These are phyloP conservation scores for Fusarium camptoceras DNA, from an alignment of 2,329 filamentous ascomycete species.

Conservation along the genomic window DNA sequence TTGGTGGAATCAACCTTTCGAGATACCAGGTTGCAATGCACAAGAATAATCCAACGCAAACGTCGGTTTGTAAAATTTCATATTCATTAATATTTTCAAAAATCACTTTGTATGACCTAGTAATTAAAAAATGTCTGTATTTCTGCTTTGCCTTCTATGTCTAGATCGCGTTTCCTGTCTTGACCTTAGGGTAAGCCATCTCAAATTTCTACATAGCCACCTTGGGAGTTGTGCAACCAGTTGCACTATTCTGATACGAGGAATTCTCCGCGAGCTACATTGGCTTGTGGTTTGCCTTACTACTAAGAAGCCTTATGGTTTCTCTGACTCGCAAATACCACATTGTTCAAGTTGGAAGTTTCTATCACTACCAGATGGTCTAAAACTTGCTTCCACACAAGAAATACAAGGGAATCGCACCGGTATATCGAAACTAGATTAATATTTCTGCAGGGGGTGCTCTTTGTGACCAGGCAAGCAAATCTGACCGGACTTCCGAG, in stretches of 20 bases:
- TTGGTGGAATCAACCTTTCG: too few species aligned
- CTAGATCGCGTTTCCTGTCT: background rate
- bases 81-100: rapidly evolving
- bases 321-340: background rate
- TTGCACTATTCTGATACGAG: background rate
- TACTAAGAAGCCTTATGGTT: background rate
- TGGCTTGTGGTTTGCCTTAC: rapidly evolving
- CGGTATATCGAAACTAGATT: background rate
- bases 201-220: background rate
- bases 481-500: background rate
- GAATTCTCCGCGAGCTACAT: background rate
- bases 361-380: background rate
- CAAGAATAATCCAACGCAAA: too few species aligned
- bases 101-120: background rate
- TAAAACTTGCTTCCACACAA: rapidly evolving
- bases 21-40: too few species aligned
- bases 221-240: background rate
- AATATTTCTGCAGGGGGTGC: background rate
- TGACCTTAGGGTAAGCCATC: background rate
- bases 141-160: background rate
- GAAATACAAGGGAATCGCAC: too few species aligned
- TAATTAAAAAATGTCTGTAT: background rate
- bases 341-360: background rate
- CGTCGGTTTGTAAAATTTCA: background rate
- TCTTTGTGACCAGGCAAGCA: too few species aligned